A percentile compares a stretch with the other conserved stretches of the same genome.
phyloP scores from a whole-genome alignment of 805 yeast genomes.

The Nakazawaea anatomiae region DNA sequence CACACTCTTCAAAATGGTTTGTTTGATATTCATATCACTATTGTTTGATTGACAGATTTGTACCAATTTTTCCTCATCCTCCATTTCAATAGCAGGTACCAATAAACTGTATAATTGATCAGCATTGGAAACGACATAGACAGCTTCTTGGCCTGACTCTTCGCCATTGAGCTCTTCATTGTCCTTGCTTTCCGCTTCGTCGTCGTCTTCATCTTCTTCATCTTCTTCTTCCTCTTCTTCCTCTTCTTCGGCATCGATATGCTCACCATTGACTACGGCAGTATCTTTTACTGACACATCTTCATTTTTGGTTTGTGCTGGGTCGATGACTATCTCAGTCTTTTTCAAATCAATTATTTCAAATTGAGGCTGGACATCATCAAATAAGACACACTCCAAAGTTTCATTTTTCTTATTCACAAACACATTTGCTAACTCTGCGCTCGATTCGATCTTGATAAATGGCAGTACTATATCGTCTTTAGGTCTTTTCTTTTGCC shows the following conservation, averaged over 20 bases:
- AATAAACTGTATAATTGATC: slow-evolving; percentile 19
- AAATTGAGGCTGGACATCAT: slow-evolving; percentile 25
- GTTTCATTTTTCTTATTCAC: slow-evolving; percentile 21
- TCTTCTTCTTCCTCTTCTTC: slow-evolving; percentile 17
- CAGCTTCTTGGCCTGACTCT: slow-evolving; percentile 11
- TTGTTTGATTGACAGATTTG: slow-evolving; percentile 26
- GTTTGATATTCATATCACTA: slow-evolving; percentile 44
- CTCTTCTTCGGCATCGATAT: no score
- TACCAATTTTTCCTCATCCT: slow-evolving; percentile 22
- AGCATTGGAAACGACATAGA: slow-evolving; percentile 15
- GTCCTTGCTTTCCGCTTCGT: slow-evolving; percentile 19
- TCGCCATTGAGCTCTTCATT: slow-evolving; percentile 12
- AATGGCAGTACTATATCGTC: slow-evolving; percentile 17
- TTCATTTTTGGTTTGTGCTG: no score
- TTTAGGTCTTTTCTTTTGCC: slow-evolving; percentile 2
- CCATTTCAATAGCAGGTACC: slow-evolving; percentile 16
- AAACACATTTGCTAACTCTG: slow-evolving; percentile 22
- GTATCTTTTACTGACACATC: neutral
- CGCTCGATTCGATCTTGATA: slow-evolving; percentile 17
- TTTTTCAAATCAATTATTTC: slow-evolving; percentile 4
- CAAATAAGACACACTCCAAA: slow-evolving; percentile 35
- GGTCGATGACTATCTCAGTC: neutral
- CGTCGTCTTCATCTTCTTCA: slow-evolving; percentile 14
- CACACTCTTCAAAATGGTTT: slow-evolving; percentile 49
- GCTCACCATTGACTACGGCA: no score